Conservation (phyloP, 306 rosid species). For the Sphenostylis stenocarpa region DNA sequence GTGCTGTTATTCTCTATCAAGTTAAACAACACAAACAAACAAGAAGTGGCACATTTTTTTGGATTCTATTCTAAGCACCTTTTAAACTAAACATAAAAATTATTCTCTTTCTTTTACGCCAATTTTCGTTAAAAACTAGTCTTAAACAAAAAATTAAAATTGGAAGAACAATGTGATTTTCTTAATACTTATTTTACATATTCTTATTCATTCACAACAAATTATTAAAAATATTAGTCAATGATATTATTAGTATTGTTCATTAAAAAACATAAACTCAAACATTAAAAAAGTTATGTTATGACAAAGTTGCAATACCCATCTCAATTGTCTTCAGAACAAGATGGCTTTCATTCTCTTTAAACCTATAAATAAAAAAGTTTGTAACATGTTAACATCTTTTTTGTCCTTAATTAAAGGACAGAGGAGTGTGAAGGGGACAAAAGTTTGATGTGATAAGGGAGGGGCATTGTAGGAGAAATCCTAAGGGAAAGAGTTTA, state of each 20-base stretch:
- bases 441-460: slow-evolving; percentile 13
- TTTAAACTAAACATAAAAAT: not conserved
- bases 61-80: not conserved
- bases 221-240: too few relatives aligned
- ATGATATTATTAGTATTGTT: too few relatives aligned
- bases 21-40: not conserved
- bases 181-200: not conserved
- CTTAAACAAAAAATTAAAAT: not conserved
- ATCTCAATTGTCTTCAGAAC: not conserved
- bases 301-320: not conserved
- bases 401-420: not conserved
- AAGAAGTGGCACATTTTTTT: not conserved
- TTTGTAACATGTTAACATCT: not conserved
- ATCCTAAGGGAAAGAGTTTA: slow-evolving; percentile 31
- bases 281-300: not conserved
- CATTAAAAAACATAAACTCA: not conserved
- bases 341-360: not conserved
- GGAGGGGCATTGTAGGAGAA: slow-evolving; percentile 7
- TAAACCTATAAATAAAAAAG: not conserved
- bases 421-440: not conserved
- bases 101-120: not conserved
- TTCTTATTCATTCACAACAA: not conserved
- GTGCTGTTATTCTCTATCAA: not conserved
- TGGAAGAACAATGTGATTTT: not conserved
- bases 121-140: not conserved